Conservation (phyloP, 2,329 filamentous ascomycete genomes). For the Cytospora mali region DNA sequence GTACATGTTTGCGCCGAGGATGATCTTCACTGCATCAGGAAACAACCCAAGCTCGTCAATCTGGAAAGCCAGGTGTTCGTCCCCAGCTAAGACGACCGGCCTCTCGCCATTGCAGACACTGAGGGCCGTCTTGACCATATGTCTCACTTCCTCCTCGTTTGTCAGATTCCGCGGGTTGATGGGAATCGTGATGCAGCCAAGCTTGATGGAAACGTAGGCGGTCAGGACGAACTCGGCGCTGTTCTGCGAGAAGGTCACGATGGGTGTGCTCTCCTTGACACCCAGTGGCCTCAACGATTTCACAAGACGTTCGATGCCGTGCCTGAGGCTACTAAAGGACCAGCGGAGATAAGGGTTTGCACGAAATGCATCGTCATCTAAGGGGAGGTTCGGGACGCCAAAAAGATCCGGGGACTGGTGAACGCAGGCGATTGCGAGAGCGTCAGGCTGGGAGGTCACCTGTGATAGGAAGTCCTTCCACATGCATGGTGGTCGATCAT, state of each 20-base stretch:
- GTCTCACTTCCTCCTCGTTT: slow-evolving; percentile 18
- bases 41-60: slow-evolving; percentile 7
- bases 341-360: slow-evolving; percentile 16
- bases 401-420: slow-evolving; percentile 7
- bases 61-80: slow-evolving; percentile 17
- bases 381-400: slow-evolving; percentile 2
- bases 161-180: slow-evolving; percentile 17
- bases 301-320: slow-evolving; percentile 2
- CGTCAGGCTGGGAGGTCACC: neutral
- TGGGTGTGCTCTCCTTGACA: neutral
- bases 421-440: slow-evolving; percentile 14
- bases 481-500: neutral
- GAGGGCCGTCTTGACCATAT: slow-evolving; percentile 16
- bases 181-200: slow-evolving; percentile 10
- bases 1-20: slow-evolving; percentile 7
- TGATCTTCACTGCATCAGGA: neutral
- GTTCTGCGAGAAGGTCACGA: slow-evolving; percentile 19
- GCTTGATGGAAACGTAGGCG: neutral
- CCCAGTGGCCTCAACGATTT: slow-evolving; percentile 4
- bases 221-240: slow-evolving; percentile 15
- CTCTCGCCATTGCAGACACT: slow-evolving; percentile 4
- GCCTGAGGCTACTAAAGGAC: slow-evolving; percentile 2
- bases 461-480: slow-evolving; percentile 10
- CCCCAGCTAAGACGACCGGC: slow-evolving; percentile 1
- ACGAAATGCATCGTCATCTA: slow-evolving; percentile 4